Percentiles rank a stretch among this genome's conserved stretches.
Evolutionary conservation across 1,139 yeast genomes (phyloP).

Genomic region (Yamadazyma triangularis): DNA sequence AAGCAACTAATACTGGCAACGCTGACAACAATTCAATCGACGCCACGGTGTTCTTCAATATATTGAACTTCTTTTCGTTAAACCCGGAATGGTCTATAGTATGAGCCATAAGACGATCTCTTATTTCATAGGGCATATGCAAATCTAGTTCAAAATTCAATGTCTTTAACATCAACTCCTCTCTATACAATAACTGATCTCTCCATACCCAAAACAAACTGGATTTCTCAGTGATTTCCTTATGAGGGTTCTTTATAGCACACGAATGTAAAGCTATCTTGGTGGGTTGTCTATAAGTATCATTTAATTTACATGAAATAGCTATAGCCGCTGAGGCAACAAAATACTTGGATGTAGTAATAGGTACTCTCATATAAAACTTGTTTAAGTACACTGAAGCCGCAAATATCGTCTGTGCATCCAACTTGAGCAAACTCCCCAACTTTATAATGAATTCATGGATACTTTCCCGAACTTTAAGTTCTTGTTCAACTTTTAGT

Average conservation of each 20-base stretch:
- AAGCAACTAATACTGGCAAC: conserved; percentile 35
- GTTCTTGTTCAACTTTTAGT: conserved; percentile 29
- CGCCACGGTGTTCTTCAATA: conserved; percentile 30
- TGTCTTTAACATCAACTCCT: conserved; percentile 37
- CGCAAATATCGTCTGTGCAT: conserved; percentile 40
- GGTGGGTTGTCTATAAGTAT: conserved; percentile 41
- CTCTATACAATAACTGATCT: conserved; percentile 42
- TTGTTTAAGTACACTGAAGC: conserved; percentile 40
- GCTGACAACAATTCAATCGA: conserved; percentile 38
- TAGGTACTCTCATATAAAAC: conserved; percentile 41
- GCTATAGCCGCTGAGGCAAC: conserved; percentile 45
- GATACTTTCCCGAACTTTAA: conserved; percentile 34
- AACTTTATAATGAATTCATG: conserved; percentile 37
- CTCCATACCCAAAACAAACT: conserved; percentile 45
- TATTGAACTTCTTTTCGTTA: conserved; percentile 23
- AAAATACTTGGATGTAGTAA: conserved; percentile 42
- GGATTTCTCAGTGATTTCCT: conserved; percentile 36
- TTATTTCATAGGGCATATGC: conserved; percentile 34
- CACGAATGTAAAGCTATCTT: conserved; percentile 40
- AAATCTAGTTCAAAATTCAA: conserved; percentile 39
- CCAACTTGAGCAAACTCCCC: conserved; percentile 37
- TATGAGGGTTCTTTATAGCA: conserved; percentile 28
- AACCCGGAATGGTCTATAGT: conserved; percentile 10
- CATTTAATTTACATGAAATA: conserved; percentile 41
- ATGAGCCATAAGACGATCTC: conserved; percentile 19